Base-by-base conservation (phyloP, 1,139 yeast species). In the Pneumocystis oryctolagi region DNA sequence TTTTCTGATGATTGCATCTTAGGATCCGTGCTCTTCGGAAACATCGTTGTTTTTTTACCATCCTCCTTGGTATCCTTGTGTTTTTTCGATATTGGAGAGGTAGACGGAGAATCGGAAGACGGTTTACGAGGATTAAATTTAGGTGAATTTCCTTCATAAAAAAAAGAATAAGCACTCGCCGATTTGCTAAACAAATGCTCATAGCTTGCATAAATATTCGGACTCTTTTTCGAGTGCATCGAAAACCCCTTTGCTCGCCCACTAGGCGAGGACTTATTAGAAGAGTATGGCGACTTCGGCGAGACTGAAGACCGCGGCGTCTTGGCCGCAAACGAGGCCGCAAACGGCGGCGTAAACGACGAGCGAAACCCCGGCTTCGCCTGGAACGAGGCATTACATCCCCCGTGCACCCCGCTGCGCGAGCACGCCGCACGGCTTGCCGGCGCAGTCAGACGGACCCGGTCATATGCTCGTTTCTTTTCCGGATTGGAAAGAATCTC, bases 401-500 rank as follows among this genome's bases (percentile, higher is more conserved):
- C 40, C 4, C 30, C 28, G 5, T 28, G 58, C 5, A n/a, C 30
- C 12, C 9, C 18, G 3, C 31, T 30, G 9, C 42, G 39, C 14
- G 40, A 9, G 1, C 16, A 28, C 30, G 32, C 30, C 12, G 18
- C 18, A 4, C 31, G 18, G 9, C 42, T 58, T n/a, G 40, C 16
- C 2, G n/a, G 18, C 30, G 32, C 30, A 4, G 60, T 12, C 4
- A 62, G 60, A 4, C 66, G 62, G 12, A 55, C 53, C 32, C 62
- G 64, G 31, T 64, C 66, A 59, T 60, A 64, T 18, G 62, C 37
- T 18, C 60, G 58, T 59, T 63, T 63, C 14, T 39, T 28, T 9
- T 60, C 60, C 5, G 61, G 59, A 40, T 62, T 63, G 30, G 61
- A 61, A 2, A 64, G 37, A 12, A 64, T 64, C 32, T 64, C 64